A percentile compares a stretch with the other conserved stretches of the same genome.
phyloP scores from a whole-genome alignment of 768 basidiomycete genomes.

The Tubosaeta sp. region DNA sequence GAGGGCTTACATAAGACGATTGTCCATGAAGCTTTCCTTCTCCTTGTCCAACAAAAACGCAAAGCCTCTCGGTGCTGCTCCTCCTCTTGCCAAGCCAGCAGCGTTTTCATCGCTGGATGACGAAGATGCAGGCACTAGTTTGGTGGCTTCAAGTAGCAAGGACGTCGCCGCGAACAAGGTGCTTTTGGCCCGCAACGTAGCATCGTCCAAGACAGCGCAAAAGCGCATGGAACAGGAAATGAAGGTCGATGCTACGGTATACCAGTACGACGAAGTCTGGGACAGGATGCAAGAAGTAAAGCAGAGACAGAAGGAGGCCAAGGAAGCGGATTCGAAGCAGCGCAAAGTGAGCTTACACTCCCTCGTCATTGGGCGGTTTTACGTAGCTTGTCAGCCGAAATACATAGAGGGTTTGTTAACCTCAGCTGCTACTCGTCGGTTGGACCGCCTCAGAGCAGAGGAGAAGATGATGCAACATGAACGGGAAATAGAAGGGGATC shows the following conservation, averaged over 20 bases:
- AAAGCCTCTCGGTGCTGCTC: slow-evolving; percentile 52
- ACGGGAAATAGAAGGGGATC: slow-evolving; percentile 87
- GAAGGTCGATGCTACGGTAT: slow-evolving; percentile 76
- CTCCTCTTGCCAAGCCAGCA: slow-evolving; percentile 54
- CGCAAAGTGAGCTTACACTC: slow-evolving; percentile 57
- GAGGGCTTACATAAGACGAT: slow-evolving; percentile 18
- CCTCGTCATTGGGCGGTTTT: slow-evolving; percentile 3
- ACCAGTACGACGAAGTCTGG: slow-evolving; percentile 95
- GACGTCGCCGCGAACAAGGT: slow-evolving; percentile 48
- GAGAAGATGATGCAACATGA: slow-evolving; percentile 97
- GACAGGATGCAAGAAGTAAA: slow-evolving; percentile 93
- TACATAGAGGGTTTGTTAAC: slow-evolving; percentile 79
- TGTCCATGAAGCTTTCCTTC: slow-evolving; percentile 84
- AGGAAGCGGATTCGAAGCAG: slow-evolving; percentile 71
- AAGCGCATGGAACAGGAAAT: slow-evolving; percentile 78
- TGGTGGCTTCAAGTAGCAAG: slow-evolving; percentile 40
- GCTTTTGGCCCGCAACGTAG: slow-evolving; percentile 53
- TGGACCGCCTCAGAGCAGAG: slow-evolving; percentile 90
- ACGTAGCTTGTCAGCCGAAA: slow-evolving; percentile 62
- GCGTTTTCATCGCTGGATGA: slow-evolving; percentile 64
- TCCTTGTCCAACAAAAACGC: slow-evolving; percentile 55
- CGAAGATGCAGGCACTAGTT: slow-evolving; percentile 52
- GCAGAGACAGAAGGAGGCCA: slow-evolving; percentile 63
- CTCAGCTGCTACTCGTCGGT: slow-evolving; percentile 79
- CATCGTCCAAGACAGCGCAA: slow-evolving; percentile 58